Conservation (phyloP, 140 eudicot species). For the Ambrosia hybrid region DNA sequence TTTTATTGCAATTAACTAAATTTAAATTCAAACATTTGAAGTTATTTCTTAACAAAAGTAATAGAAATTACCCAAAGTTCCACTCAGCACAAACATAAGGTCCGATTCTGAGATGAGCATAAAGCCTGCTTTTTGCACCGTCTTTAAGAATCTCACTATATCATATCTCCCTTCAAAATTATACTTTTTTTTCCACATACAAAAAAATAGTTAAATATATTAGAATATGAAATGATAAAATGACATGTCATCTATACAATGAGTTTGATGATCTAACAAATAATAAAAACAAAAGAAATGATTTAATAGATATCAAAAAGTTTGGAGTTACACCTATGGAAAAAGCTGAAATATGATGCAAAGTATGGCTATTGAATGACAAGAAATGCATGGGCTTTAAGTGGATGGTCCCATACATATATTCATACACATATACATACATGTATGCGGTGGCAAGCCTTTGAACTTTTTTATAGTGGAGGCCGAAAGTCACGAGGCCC, state of each 20-base stretch:
- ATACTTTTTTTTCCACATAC: no score
- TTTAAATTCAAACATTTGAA: neutral
- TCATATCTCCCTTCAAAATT: no score
- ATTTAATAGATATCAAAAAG: neutral
- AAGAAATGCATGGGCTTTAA: slow-evolving; percentile 39
- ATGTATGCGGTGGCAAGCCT: neutral
- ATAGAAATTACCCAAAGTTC: slow-evolving; percentile 73
- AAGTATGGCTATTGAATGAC: slow-evolving; percentile 27
- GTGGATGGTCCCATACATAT: slow-evolving; percentile 35
- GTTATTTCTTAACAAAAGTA: neutral
- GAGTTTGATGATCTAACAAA: neutral
- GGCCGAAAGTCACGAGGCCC: no score
- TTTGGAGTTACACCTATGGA: neutral
- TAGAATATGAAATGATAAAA: no score
- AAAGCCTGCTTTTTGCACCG: neutral
- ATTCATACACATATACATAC: neutral
- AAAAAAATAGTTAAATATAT: no score
- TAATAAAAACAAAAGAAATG: neutral
- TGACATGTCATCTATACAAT: neutral
- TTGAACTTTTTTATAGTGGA: no score
- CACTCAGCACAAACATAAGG: slow-evolving; percentile 98
- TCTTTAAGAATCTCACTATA: no score
- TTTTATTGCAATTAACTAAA: neutral
- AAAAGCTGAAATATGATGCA: slow-evolving; percentile 9
- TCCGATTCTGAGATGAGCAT: slow-evolving; percentile 85